These are phyloP conservation scores for Aspergillus hancockii DNA, from an alignment of 495 filamentous ascomycete genomes.

Conservation along the genomic window DNA sequence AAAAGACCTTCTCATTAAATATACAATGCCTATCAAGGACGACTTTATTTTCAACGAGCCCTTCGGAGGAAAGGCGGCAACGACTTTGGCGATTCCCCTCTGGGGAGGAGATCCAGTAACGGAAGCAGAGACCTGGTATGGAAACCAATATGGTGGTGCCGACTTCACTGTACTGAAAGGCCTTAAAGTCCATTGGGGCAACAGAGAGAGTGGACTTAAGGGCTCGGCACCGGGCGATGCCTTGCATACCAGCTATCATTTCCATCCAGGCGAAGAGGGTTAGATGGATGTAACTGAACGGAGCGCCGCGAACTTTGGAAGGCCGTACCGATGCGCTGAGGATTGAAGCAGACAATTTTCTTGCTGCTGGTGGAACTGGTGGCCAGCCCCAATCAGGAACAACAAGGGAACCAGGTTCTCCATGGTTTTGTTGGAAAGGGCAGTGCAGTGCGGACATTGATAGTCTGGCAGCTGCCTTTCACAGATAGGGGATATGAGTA, in stretches of 20 bases:
- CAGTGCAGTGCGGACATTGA: not conserved
- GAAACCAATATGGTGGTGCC: not conserved
- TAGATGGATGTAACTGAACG: not conserved
- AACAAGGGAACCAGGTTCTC: not conserved
- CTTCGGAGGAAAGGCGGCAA: not conserved
- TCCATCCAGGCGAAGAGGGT: not conserved
- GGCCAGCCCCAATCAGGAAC: not conserved
- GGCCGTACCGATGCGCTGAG: not conserved
- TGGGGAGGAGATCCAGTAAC: not conserved
- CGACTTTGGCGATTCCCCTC: not conserved
- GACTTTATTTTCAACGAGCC: not conserved
- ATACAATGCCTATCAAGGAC: not conserved
- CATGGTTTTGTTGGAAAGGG: not conserved
- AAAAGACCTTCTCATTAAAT: not conserved
- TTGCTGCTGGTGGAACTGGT: not conserved
- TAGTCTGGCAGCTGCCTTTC: not conserved
- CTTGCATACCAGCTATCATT: not conserved
- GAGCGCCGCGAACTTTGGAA: not conserved
- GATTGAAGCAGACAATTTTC: not conserved
- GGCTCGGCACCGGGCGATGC: not conserved
- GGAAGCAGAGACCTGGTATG: not conserved
- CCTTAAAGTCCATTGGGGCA: not conserved
- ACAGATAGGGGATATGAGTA: not conserved
- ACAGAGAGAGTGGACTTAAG: not conserved
- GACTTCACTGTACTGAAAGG: not conserved